Base-by-base conservation (phyloP, 495 filamentous ascomycete genomes). In the Aspergillus cavernicola region DNA sequence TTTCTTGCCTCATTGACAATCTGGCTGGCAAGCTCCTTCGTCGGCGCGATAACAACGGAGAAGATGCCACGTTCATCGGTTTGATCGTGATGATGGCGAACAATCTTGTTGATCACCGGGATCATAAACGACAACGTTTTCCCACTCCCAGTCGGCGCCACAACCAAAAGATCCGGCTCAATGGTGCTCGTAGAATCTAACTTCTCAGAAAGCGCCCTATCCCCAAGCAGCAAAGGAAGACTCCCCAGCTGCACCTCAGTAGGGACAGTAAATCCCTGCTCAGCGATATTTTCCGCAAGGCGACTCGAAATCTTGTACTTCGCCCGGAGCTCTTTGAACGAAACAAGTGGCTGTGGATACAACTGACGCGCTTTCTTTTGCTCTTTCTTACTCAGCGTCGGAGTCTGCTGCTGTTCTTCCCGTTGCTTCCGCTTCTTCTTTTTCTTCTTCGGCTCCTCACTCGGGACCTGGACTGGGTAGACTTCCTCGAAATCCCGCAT, bases 121-220 rank as follows among this genome's bases (percentile, higher is more conserved):
- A 99, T 86, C 64, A 97, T 67, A 61, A 96, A 99, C 3, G 89
- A 87, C 49, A 97, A 67, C 0, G 93, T 97, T 73, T 99, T 99
- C n/a, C 93, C 93, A 63, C 91, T 96, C 16, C 93, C 93, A 3
- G 93, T 99, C 3, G 95, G 95, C 12, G 93, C 93, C 29, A 97
- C 85, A 3, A 86, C 85, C 29, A 98, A 62, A 26, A 98, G 80
- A 77, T 97, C 86, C 2, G 88, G 72, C 37, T 78, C 72, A 26
- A 31, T 19, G 28, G 44, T 36, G 3, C 49, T 57, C 8, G 41
- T 47, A 31, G 48, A 42, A 11, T 57, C 20, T 15, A 56, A 52
- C 24, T 60, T 60, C 49, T 59, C 50, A 31, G 67, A 46, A 13
- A 53, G 48, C 0, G 63, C 50, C 31, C 54, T 52, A 37, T 68